Percentiles rank a stretch among this genome's conserved stretches.
phyloP scores from a whole-genome alignment of 2,329 filamentous ascomycete genomes.

The Neocatenulostroma microsporum region DNA sequence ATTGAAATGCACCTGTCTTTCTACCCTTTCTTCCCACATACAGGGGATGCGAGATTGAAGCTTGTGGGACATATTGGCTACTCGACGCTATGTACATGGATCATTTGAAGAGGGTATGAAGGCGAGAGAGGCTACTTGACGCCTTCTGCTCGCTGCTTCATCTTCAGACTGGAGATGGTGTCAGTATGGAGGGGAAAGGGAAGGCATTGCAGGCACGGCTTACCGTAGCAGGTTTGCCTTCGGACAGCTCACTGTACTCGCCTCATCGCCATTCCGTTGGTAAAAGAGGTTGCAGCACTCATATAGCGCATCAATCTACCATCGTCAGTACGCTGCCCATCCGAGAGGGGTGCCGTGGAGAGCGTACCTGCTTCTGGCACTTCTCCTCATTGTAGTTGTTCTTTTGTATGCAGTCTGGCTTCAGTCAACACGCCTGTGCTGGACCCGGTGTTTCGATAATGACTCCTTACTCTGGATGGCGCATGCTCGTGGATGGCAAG shows the following conservation, averaged over 20 bases:
- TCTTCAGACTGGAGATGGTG: slow-evolving; percentile 53
- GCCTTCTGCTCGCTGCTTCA: slow-evolving; percentile 61
- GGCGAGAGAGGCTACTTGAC: slow-evolving; percentile 12
- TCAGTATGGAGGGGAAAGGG: not conserved
- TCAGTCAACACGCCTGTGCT: not conserved
- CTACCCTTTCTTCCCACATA: slow-evolving; percentile 48
- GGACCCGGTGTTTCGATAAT: too few species aligned
- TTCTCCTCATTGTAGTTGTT: slow-evolving; percentile 80
- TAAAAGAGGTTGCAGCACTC: slow-evolving; percentile 92
- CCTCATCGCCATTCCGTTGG: slow-evolving; percentile 64
- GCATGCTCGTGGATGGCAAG: slow-evolving; percentile 82
- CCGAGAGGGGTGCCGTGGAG: too few species aligned
- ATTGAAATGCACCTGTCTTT: slow-evolving; percentile 51
- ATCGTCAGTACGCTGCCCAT: slow-evolving; percentile 17
- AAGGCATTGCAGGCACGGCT: slow-evolving; percentile 2
- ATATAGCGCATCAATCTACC: slow-evolving; percentile 75
- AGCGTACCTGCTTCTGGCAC: slow-evolving; percentile 56
- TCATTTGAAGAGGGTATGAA: too few species aligned
- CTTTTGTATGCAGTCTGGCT: slow-evolving; percentile 59
- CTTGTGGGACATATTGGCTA: not conserved
- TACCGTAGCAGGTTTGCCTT: slow-evolving; percentile 65
- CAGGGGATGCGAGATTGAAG: slow-evolving; percentile 37
- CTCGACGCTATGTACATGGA: slow-evolving; percentile 1
- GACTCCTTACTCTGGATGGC: slow-evolving; percentile 91
- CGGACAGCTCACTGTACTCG: slow-evolving; percentile 74